Percentiles rank a stretch among this genome's conserved stretches.
phyloP scores from a whole-genome alignment of 106 monocot genomes.

The Gastrodia elata region DNA sequence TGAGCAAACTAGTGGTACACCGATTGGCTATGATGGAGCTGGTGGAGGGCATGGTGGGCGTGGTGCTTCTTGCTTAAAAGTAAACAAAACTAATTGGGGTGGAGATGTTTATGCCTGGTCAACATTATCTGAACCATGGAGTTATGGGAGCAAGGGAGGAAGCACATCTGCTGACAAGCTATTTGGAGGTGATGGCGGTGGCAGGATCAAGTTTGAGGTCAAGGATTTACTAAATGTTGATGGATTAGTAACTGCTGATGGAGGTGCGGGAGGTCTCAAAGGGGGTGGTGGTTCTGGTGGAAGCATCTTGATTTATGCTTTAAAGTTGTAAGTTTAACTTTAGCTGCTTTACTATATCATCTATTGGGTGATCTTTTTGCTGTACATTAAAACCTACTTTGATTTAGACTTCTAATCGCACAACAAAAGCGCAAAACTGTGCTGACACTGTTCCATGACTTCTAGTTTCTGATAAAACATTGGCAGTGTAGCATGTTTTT shows the following conservation, averaged over 20 bases:
- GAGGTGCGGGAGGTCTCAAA: constrained; percentile 54
- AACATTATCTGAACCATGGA: constrained; percentile 76
- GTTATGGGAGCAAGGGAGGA: constrained; percentile 89
- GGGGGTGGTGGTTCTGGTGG: constrained; percentile 95
- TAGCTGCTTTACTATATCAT: neutral
- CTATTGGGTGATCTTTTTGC: neutral
- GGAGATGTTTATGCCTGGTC: constrained; percentile 98
- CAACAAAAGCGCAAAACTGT: neutral
- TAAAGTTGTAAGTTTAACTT: constrained; percentile 61
- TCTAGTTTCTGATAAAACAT: neutral
- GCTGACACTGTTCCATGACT: neutral
- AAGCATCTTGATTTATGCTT: constrained; percentile 64
- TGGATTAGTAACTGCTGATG: constrained; percentile 66
- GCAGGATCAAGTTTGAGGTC: constrained; percentile 48
- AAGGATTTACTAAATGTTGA: constrained; percentile 44
- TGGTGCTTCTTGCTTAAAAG: constrained; percentile 77
- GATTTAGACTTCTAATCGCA: neutral
- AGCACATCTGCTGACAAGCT: constrained; percentile 39
- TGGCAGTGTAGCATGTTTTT: neutral
- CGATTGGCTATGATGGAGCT: constrained; percentile 57
- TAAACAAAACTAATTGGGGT: constrained; percentile 88
- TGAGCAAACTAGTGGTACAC: constrained; percentile 87
- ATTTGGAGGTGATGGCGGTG: constrained; percentile 83
- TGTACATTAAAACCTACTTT: neutral
- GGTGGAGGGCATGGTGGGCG: constrained; percentile 94